Conservation (phyloP, 2,329 filamentous ascomycete genomes). For the Ramularia endophylla region DNA sequence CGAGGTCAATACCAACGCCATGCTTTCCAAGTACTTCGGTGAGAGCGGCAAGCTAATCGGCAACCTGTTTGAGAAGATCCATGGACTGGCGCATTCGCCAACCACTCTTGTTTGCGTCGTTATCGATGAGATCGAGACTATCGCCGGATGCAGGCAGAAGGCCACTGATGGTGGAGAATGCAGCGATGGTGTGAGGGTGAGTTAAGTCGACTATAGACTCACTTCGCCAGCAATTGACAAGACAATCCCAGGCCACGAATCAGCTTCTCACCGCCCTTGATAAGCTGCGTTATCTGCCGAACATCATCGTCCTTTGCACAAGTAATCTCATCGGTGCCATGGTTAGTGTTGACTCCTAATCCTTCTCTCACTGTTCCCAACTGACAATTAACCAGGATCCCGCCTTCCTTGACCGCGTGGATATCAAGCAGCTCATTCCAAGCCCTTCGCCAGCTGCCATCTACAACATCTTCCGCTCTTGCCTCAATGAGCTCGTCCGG, state of each 20-base stretch:
- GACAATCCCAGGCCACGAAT: conserved; percentile 37
- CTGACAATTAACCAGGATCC: conserved; percentile 26
- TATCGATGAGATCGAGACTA: conserved; percentile 47
- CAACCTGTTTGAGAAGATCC: conserved; percentile 38
- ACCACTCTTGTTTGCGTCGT: conserved; percentile 40
- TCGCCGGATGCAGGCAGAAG: conserved; percentile 41
- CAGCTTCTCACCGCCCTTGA: conserved; percentile 46
- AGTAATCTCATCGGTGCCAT: conserved; percentile 44
- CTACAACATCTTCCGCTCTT: conserved; percentile 46
- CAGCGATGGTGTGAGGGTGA: conserved; percentile 39
- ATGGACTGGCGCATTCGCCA: conserved; percentile 33
- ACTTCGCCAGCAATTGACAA: conserved; percentile 2
- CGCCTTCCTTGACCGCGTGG: conserved; percentile 46
- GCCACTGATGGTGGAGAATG: conserved; percentile 38
- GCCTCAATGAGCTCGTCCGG: conserved; percentile 40
- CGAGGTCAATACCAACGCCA: conserved; percentile 40
- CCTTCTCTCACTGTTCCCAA: conserved; percentile 5
- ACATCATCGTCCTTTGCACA: conserved; percentile 46
- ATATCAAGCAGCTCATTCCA: conserved; percentile 42
- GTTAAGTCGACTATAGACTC: conserved; percentile 13
- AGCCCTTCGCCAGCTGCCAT: conserved; percentile 35
- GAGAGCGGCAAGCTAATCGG: conserved; percentile 41
- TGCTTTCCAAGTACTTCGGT: conserved; percentile 46
- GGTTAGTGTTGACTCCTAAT: conserved; percentile 19
- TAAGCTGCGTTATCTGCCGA: conserved; percentile 35